Evolutionary conservation across 768 basidiomycete genomes (phyloP).

Genomic region (Lepiota brunneoincarnata): DNA sequence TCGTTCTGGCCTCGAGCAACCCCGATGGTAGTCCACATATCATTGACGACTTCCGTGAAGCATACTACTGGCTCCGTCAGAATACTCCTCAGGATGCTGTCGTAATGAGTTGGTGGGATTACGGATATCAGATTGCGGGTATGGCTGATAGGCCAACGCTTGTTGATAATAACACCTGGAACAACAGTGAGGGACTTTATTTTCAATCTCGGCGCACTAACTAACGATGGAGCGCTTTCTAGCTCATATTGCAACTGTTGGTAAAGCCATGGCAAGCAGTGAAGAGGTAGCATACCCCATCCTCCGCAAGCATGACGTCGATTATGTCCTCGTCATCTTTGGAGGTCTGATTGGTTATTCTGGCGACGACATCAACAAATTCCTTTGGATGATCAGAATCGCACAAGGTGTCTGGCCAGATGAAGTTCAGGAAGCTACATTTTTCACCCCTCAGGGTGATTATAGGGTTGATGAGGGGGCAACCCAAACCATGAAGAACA

Average conservation of each 20-base stretch:
- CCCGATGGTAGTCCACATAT: slow-evolving; percentile 89
- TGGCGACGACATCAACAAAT: slow-evolving; percentile 99
- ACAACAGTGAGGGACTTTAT: slow-evolving; percentile 74
- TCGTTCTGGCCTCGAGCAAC: slow-evolving; percentile 80
- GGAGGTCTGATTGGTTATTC: slow-evolving; percentile 96
- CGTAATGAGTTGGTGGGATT: slow-evolving; percentile 99
- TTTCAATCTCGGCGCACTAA: slow-evolving; percentile 3
- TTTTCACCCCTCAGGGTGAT: slow-evolving; percentile 90
- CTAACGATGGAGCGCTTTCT: slow-evolving; percentile 1
- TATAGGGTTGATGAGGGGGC: slow-evolving; percentile 90
- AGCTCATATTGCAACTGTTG: slow-evolving; percentile 98
- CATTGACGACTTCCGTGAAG: slow-evolving; percentile 99
- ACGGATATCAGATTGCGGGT: slow-evolving; percentile 98
- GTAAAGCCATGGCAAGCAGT: slow-evolving; percentile 93
- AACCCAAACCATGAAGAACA: slow-evolving; percentile 85
- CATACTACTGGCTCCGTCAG: slow-evolving; percentile 97
- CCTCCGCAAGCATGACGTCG: slow-evolving; percentile 94
- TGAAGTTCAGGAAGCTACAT: slow-evolving; percentile 93
- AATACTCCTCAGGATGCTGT: slow-evolving; percentile 92
- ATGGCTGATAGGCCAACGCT: slow-evolving; percentile 96
- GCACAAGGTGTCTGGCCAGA: slow-evolving; percentile 98
- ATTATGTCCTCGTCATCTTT: slow-evolving; percentile 96
- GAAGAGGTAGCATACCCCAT: slow-evolving; percentile 98
- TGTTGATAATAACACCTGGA: slow-evolving; percentile 99
- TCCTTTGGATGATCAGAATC: slow-evolving; percentile 97